These are phyloP conservation scores for Plantago coronopus DNA, from an alignment of 305 asterid genomes.

Conservation along the genomic window DNA sequence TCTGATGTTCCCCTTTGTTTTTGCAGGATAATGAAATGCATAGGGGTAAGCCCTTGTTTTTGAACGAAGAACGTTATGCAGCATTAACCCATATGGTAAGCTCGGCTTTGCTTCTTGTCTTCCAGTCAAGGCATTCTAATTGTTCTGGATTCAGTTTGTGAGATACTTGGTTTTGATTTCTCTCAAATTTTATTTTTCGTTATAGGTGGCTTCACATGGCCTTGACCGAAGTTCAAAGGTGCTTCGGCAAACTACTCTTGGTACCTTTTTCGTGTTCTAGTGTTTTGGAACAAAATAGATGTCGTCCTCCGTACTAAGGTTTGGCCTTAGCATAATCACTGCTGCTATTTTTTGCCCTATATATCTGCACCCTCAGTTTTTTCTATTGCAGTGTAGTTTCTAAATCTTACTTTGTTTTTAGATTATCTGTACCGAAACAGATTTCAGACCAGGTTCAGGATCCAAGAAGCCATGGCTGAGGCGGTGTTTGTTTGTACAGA, in stretches of 20 bases:
- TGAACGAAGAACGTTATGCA: conserved; percentile 92
- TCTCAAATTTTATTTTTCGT: conserved; percentile 22
- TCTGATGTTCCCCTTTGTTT: conserved; percentile 18
- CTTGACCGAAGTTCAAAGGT: conserved; percentile 92
- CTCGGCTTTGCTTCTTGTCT: conserved; percentile 5
- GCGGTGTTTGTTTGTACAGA: not conserved
- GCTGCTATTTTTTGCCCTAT: conserved; percentile 3
- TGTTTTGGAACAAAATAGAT: conserved; percentile 28
- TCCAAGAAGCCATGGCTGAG: not conserved
- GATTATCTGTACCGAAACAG: too few relatives aligned
- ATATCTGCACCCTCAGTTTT: not conserved
- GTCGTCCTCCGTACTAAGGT: conserved; percentile 38
- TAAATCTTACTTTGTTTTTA: too few relatives aligned
- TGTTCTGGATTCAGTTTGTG: conserved; percentile 7
- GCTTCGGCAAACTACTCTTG: conserved; percentile 78
- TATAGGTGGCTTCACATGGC: conserved; percentile 96
- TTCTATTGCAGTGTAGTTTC: not conserved
- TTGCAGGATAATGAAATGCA: conserved; percentile 80
- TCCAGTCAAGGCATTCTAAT: conserved; percentile 9
- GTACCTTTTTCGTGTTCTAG: conserved; percentile 71
- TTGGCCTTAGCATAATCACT: conserved; percentile 26
- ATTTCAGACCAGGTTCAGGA: not conserved
- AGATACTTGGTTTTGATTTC: conserved; percentile 14
- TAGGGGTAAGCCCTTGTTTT: conserved; percentile 87
- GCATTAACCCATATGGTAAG: conserved; percentile 84